phyloP scores from a whole-genome alignment of 345 rosid genomes.

The Lumnitzera littorea region DNA sequence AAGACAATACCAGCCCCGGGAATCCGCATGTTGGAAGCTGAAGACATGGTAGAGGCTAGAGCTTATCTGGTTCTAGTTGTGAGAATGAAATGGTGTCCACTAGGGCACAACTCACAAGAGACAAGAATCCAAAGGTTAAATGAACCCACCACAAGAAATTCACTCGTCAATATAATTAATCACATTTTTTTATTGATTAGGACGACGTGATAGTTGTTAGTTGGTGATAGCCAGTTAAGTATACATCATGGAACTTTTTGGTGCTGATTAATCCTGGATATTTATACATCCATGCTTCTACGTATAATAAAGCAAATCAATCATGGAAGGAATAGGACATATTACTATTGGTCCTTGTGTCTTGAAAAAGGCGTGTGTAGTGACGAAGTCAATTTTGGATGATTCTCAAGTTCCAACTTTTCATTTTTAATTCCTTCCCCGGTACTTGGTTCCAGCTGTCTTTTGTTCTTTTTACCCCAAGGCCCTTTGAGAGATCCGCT shows the following conservation, averaged over 20 bases:
- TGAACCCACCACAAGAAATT: not conserved
- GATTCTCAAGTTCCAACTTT: not conserved
- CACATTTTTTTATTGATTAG: too few relatives aligned
- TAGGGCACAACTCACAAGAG: too few relatives aligned
- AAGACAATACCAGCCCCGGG: too few relatives aligned
- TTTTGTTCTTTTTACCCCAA: not conserved
- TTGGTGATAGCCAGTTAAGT: slow-evolving; percentile 10
- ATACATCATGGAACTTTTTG: not conserved
- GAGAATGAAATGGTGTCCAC: too few relatives aligned
- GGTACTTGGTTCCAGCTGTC: slow-evolving; percentile 27
- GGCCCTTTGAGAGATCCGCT: slow-evolving; percentile 1
- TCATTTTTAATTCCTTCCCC: not conserved
- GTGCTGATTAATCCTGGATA: not conserved
- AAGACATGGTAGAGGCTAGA: too few relatives aligned
- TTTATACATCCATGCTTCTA: not conserved
- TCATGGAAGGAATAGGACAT: not conserved
- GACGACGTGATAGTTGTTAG: slow-evolving; percentile 4
- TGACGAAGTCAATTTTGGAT: slow-evolving; percentile 1
- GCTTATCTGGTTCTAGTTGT: too few relatives aligned
- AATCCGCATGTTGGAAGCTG: too few relatives aligned
- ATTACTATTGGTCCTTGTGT: not conserved
- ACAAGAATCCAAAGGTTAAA: not conserved
- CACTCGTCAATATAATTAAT: too few relatives aligned
- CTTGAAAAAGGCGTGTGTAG: not conserved
- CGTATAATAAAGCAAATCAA: slow-evolving; percentile 2